Evolutionary conservation across 2,329 filamentous ascomycete genomes (phyloP).

Genomic region (Volutella citrinella): DNA sequence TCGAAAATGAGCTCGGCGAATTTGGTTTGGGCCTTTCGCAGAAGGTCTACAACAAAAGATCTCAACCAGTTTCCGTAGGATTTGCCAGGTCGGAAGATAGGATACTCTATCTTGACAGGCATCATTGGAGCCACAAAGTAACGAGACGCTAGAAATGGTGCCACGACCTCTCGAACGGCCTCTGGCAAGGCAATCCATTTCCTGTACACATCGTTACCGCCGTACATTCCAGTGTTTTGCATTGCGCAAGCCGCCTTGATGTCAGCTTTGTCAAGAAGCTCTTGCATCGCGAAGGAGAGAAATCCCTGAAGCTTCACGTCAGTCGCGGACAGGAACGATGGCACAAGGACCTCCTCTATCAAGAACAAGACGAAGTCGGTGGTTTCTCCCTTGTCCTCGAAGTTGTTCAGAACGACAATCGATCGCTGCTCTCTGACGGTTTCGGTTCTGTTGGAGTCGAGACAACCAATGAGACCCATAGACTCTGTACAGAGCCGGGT

Average conservation of each 20-base stretch:
- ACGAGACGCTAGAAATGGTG: constrained; percentile 80
- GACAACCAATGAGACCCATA: constrained; percentile 82
- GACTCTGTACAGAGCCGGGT: constrained; percentile 74
- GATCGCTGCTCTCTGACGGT: constrained; percentile 72
- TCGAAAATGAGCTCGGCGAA: constrained; percentile 78
- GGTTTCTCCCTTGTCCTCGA: constrained; percentile 72
- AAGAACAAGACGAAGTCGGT: constrained; percentile 84
- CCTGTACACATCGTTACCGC: constrained; percentile 59
- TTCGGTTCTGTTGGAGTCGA: constrained; percentile 89
- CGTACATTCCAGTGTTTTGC: constrained; percentile 37
- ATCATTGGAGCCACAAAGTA: constrained; percentile 69
- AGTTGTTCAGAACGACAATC: constrained; percentile 87
- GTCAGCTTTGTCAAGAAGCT: constrained; percentile 75
- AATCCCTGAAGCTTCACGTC: constrained; percentile 88
- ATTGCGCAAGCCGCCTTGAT: constrained; percentile 57
- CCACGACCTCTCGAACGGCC: constrained; percentile 74
- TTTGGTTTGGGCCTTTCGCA: constrained; percentile 71
- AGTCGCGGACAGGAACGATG: constrained; percentile 85
- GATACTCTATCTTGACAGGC: constrained; percentile 62
- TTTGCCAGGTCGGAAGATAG: constrained; percentile 68
- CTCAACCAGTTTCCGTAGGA: constrained; percentile 81
- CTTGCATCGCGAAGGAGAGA: constrained; percentile 91
- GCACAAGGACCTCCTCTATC: constrained; percentile 83
- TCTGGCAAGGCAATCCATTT: constrained; percentile 80
- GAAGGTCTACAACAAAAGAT: constrained; percentile 74